Evolutionary conservation across 805 yeast species (phyloP).

Genomic region (Saccharomycopsis capsularis): DNA sequence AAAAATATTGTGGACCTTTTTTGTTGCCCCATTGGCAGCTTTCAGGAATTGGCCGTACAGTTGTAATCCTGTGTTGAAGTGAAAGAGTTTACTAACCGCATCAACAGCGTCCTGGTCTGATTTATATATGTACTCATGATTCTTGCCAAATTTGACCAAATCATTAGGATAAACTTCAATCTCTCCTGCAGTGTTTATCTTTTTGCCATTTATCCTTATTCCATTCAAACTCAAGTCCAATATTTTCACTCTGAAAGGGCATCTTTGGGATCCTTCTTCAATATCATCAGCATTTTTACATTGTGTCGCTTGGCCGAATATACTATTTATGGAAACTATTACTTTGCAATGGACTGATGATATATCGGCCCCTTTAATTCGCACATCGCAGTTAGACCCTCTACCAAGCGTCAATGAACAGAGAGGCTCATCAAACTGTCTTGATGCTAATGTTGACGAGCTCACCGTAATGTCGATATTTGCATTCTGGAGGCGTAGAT

Average conservation of each 20-base stretch:
- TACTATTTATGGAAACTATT: too few species aligned
- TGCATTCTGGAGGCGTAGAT: too few species aligned
- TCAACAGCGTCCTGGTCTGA: background rate
- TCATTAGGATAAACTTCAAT: background rate
- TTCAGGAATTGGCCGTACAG: background rate
- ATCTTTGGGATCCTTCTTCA: background rate
- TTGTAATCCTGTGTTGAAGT: background rate
- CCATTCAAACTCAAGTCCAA: conserved; percentile 8
- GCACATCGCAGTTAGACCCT: background rate
- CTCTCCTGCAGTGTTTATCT: background rate
- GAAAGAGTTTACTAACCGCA: background rate
- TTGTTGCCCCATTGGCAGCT: background rate
- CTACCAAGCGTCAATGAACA: background rate
- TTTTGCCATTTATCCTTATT: background rate
- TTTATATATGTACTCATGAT: conserved; percentile 1
- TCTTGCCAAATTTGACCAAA: conserved; percentile 1
- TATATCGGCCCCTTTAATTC: conserved; percentile 1
- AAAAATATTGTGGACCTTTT: conserved; percentile 3
- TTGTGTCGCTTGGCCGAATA: too few species aligned
- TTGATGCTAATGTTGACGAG: too few species aligned
- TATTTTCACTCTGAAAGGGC: background rate
- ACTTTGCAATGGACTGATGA: conserved; percentile 4
- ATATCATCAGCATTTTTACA: background rate
- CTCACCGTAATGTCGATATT: too few species aligned
- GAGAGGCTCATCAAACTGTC: too few species aligned